Evolutionary conservation across 2,329 filamentous ascomycete genomes (phyloP), one percentile per base, ranked within the genome.

Genomic region (Sporothrix variecibatus): DNA sequence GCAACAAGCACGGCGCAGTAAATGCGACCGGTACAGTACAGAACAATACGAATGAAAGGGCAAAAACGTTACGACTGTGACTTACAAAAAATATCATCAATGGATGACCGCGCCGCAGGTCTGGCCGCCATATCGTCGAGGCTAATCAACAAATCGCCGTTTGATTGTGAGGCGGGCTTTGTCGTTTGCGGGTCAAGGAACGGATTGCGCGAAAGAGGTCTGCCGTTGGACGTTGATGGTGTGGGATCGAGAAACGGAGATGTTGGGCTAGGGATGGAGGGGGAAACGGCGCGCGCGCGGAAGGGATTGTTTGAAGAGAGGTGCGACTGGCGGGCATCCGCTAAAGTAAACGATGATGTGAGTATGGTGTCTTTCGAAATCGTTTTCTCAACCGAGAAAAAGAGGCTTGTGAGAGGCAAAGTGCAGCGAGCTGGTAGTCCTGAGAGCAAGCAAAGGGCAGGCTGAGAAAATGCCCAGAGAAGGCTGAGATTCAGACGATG

Each of bases 241-340:
- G 43, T 8, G 12, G 71, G 74, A 31, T 75, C 74, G 28, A 73
- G 67, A 34, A 75, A 75, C 9, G 74, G 74, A n/a, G 74, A 73
- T 7, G 69, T 73, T 51, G 74, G 71, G 43, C 65, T 72, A 38
- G 74, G 71, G 20, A 58, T 60, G 8, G 68, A 68, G 9, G 74
- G 72, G 11, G 74, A 73, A 2, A 75, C 72, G 15, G 72, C 64
- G 15, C 72, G 74, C 34, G 71, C 20, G 9, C 74, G 74, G 53
- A 75, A 75, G 12, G 74, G 74, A 23, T 75, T 75, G 69, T 75
- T 75, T 7, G 74, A 75, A 11, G 72, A 34, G 17, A 75, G 72
- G 15, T 75, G 74, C 15, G 60, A 40, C 53, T 40, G 43, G 28
- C 71, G 79, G 79, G 78, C 78, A 74, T 71, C 77, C 73, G 77